Percentiles rank a stretch among this genome's conserved stretches.
phyloP scores from a whole-genome alignment of 306 rosid species.

The Vigna radiata region DNA sequence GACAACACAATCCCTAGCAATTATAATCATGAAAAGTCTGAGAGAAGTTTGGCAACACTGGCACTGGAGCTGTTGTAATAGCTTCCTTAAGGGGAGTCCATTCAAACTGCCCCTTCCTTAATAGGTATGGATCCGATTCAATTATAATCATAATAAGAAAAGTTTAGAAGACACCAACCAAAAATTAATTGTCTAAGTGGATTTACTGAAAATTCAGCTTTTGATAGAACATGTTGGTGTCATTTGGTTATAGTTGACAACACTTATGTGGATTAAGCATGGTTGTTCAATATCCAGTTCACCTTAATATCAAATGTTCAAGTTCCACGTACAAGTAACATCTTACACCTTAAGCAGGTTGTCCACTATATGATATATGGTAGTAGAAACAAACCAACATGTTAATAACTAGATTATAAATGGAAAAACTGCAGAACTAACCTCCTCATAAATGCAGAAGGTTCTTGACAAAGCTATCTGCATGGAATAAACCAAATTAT shows the following conservation, averaged over 20 bases:
- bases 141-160: not conserved
- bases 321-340: not conserved
- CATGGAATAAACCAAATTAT: constrained; percentile 54
- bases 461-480: constrained; percentile 88
- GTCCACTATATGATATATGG: constrained; percentile 31
- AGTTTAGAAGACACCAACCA: not conserved
- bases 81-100: too few species aligned
- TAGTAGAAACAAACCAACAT: constrained; percentile 15
- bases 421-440: constrained; percentile 42
- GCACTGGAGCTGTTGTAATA: too few species aligned
- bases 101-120: too few species aligned
- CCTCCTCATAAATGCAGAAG: constrained; percentile 91
- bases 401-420: constrained; percentile 37
- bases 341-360: not conserved
- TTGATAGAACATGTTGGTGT: not conserved
- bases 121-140: not conserved
- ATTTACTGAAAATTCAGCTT: not conserved
- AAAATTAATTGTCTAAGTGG: not conserved
- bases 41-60: too few species aligned
- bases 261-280: not conserved
- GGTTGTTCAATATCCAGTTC: not conserved
- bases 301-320: constrained; percentile 25
- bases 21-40: too few species aligned
- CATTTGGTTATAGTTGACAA: not conserved
- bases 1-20: too few species aligned